Evolutionary conservation across 2,329 filamentous ascomycete genomes (phyloP).

Genomic region (Paraphoma sp.): DNA sequence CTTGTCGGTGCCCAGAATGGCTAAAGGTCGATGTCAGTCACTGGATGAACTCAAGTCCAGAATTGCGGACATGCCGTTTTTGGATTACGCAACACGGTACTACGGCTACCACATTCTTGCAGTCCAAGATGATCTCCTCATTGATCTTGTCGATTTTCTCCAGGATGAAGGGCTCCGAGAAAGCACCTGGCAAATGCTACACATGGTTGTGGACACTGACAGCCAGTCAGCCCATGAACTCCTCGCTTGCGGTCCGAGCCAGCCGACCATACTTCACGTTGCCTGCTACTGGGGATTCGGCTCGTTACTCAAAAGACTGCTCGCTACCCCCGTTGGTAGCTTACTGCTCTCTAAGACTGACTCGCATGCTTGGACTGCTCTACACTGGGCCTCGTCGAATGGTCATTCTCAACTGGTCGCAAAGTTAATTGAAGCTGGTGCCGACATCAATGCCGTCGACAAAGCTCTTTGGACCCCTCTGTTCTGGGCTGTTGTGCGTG

Average conservation of each 20-base stretch:
- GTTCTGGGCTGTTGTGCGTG: background rate
- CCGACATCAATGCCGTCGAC: background rate
- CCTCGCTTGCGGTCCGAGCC: background rate
- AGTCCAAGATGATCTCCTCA: background rate
- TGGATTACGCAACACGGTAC: background rate
- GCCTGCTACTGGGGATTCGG: background rate
- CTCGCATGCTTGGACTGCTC: background rate
- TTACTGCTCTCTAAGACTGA: background rate
- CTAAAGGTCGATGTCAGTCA: background rate
- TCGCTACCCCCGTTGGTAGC: background rate
- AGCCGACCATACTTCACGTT: background rate
- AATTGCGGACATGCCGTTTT: background rate
- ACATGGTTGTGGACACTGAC: background rate
- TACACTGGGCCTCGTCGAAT: background rate
- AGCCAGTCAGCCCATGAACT: background rate
- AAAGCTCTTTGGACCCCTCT: background rate
- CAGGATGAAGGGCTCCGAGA: background rate
- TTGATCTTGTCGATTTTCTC: background rate
- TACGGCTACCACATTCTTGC: background rate
- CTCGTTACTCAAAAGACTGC: background rate
- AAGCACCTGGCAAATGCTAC: background rate
- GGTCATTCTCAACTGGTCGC: background rate
- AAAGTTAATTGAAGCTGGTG: background rate
- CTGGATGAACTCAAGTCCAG: background rate
- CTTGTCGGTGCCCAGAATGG: background rate